Percentiles rank a stretch among this genome's conserved stretches.
These are phyloP conservation scores for Nymphaea thermarum DNA, from an alignment of 164 flowering plant genomes.

Conservation along the genomic window DNA sequence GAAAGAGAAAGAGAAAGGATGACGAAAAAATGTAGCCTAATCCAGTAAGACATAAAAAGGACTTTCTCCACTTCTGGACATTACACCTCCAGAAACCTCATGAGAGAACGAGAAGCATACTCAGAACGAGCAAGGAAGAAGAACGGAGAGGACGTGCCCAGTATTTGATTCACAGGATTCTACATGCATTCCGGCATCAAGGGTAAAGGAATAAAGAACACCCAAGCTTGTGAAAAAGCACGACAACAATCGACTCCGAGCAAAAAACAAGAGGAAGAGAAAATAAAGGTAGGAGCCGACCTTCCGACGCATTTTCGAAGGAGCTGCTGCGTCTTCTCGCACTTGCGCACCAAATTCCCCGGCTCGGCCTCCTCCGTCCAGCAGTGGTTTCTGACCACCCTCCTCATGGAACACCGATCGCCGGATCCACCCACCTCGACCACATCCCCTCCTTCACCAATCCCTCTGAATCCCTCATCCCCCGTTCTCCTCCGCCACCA, in stretches of 20 bases:
- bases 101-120: too few relatives aligned
- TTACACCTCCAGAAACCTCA: too few relatives aligned
- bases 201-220: too few relatives aligned
- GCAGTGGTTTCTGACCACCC: constrained; percentile 55
- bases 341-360: constrained; percentile 72
- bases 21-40: too few relatives aligned
- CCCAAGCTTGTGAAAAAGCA: too few relatives aligned
- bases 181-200: too few relatives aligned
- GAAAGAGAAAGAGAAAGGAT: too few relatives aligned
- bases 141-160: too few relatives aligned
- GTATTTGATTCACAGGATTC: too few relatives aligned
- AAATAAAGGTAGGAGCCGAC: constrained; percentile 13
- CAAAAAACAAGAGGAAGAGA: neutral
- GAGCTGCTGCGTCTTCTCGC: constrained; percentile 70
- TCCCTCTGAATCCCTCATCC: constrained; percentile 6
- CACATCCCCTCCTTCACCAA: constrained; percentile 4
- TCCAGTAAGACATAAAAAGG: too few relatives aligned
- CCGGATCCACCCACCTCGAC: constrained; percentile 13
- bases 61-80: too few relatives aligned
- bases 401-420: constrained; percentile 39
- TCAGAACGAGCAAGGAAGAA: too few relatives aligned
- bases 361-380: constrained; percentile 78
- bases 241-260: neutral
- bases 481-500: constrained; percentile 10
- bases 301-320: constrained; percentile 64